Conservation (phyloP, 176 grass and related monocot species). For the Bromus sterilis region DNA sequence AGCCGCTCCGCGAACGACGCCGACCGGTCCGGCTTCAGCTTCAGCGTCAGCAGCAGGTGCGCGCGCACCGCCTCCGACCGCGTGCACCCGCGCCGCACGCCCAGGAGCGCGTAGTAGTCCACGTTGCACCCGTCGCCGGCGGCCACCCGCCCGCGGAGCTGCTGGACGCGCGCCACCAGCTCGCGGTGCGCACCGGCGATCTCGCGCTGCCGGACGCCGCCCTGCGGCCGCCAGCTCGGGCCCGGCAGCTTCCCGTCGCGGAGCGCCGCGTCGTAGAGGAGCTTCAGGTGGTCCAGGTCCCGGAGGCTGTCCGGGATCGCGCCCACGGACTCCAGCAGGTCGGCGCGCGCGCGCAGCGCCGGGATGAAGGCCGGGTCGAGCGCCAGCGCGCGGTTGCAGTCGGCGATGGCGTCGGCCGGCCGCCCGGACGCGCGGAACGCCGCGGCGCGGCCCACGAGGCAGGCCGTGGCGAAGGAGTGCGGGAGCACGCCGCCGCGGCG, state of each 20-base stretch:
- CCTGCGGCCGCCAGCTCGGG: conserved; percentile 42
- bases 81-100: conserved; percentile 50
- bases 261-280: conserved; percentile 84
- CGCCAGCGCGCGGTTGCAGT: conserved; percentile 84
- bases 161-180: conserved; percentile 54
- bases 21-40: conserved; percentile 76
- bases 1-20: conserved; percentile 70
- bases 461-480: conserved; percentile 67
- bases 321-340: conserved; percentile 48
- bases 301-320: conserved; percentile 61
- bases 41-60: conserved; percentile 71
- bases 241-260: conserved; percentile 76
- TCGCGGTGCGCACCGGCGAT: conserved; percentile 51
- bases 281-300: conserved; percentile 93
- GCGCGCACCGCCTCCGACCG: conserved; percentile 66
- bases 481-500: conserved; percentile 68
- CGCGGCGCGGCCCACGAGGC: conserved; percentile 72
- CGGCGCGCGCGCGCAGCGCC: conserved; percentile 75
- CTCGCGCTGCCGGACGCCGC: conserved; percentile 57
- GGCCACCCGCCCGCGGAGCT: conserved; percentile 42
- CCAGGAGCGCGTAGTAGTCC: conserved; percentile 72
- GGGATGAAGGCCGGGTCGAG: conserved; percentile 86
- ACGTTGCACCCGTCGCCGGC: conserved; percentile 49
- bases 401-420: conserved; percentile 61
- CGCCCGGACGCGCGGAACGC: conserved; percentile 51